Evolutionary conservation across 139 green algal species (phyloP), one percentile per base, ranked within the genome.

Genomic region (Chlamydomonas incerta): DNA sequence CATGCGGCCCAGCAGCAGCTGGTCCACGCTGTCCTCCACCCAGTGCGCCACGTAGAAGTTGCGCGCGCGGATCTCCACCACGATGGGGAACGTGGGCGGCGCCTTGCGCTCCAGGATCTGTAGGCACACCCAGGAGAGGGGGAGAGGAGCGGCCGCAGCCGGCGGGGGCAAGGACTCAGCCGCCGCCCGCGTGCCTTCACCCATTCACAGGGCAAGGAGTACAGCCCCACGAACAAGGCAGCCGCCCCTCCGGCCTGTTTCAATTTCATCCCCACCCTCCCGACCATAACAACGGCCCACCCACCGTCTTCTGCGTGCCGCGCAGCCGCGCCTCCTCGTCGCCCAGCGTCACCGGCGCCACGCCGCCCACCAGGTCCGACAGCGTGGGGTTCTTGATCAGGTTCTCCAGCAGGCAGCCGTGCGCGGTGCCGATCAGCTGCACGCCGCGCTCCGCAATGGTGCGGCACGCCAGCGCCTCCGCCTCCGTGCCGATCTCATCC

Each of bases 371-470:
- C 31, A 93, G 83, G 35, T 93, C 90, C 11, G 81, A 35, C 60
- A 98, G 90, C 9, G 93, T 91, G 9, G 94, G 95, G 79, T 99
- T 98, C 83, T 99, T 99, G 87, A 99, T 97, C 55, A 99, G 88
- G 86, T 99, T 99, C 90, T 99, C 97, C 58, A 99, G 92, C 72
- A 98, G 70, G 90, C 97, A 95, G 47, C 97, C 97, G 87, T 99
- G 97, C 8, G 97, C 97, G 0, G 97, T 99, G 71, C 92, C 97
- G n/a, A 99, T 94, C 13, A 99, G 94, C 90, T 95, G 93, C 55
- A 99, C 97, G 13, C 97, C 97, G 17, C 97, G 92, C 93, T 99
- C 96, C 5, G 97, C 96, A 67, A 99, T 99, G n/a, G 95, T 99
- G 60, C 97, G 91, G 91, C 96, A 99, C 23, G 97, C 97, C n/a